Evolutionary conservation across 1,284 basidiomycete species (phyloP).

Genomic region (Leccinum huronense): DNA sequence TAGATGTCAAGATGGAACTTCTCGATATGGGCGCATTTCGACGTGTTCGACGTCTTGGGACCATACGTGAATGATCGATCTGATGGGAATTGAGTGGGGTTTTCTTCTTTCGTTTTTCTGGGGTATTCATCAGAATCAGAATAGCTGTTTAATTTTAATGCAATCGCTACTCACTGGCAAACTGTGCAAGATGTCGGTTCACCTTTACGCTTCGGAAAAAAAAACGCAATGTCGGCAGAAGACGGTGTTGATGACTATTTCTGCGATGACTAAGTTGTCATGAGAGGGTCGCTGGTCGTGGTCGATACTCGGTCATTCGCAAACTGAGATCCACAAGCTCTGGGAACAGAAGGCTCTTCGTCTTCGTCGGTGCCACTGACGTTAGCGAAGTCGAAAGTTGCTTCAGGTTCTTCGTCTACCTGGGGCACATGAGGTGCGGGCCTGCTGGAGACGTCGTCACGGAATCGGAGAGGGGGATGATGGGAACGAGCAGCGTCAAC

Average conservation of each 20-base stretch:
- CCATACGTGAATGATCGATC: background rate
- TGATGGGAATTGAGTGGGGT: background rate
- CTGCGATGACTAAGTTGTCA: background rate
- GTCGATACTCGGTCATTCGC: background rate
- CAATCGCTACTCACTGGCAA: background rate
- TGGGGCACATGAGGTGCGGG: background rate
- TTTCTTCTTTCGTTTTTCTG: background rate
- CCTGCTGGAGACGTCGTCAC: background rate
- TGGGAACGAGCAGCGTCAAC: background rate
- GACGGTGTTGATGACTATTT: background rate
- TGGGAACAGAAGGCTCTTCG: background rate
- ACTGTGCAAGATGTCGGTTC: background rate
- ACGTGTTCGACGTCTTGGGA: background rate
- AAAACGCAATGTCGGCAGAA: background rate
- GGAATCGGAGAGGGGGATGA: background rate
- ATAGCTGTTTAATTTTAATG: background rate
- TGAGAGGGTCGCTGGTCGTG: background rate
- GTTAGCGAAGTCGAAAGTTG: background rate
- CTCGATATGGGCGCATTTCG: background rate
- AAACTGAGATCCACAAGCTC: background rate
- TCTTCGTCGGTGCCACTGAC: background rate
- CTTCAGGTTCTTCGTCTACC: background rate
- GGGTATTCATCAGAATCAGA: background rate
- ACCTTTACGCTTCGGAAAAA: background rate
- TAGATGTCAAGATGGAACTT: background rate